Base-by-base conservation (phyloP, 1,139 yeast genomes). In the Pichia cactophila region DNA sequence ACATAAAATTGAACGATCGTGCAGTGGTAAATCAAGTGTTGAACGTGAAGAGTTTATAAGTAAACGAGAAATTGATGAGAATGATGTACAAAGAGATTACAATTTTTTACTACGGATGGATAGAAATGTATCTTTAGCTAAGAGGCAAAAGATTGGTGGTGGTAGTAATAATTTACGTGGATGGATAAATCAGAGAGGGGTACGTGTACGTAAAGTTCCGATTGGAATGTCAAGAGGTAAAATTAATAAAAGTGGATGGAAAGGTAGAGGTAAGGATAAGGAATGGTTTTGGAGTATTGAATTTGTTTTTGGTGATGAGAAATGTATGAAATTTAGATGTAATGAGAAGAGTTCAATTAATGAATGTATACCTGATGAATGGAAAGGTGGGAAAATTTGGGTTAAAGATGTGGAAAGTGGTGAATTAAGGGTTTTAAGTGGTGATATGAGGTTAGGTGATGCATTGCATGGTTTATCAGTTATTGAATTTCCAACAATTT, bases 401-500 rank as follows among this genome's bases (percentile, higher is more conserved):
- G 38, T 51, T n/a, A 51, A 49, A 33, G 45, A 47, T 43, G 10
- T 33, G 3, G 54, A 51, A 14, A 42, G 41, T 4, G 45, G 45
- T 3, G 10, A 10, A 6, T 44, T 31, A 41, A 14, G 39, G 2
- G 37, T 33, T 4, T 12, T 51, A 3, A 23, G 41, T 10, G n/a
- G 40, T 9, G 23, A 26, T 2, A 12, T 17, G 11, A 35, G n/a
- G 8, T 37, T 80, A 42, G 73, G 72, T 0, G 79, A 76, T 16
- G 72, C 71, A 1, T 61, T 89, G 39, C 66, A 70, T 49, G 80
- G 80, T 46, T 72, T 74, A 50, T 72, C 81, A 0, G 86, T 89
- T 0, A 68, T 88, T 39, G 96, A 88, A 62, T 87, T 76, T 58
- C 96, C 96, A 0, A 83, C 90, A 0, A 69, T 87, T 5, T 75